Evolutionary conservation across 352 stramenopile genomes (phyloP).

Genomic region (Phytophthora citrophthora): DNA sequence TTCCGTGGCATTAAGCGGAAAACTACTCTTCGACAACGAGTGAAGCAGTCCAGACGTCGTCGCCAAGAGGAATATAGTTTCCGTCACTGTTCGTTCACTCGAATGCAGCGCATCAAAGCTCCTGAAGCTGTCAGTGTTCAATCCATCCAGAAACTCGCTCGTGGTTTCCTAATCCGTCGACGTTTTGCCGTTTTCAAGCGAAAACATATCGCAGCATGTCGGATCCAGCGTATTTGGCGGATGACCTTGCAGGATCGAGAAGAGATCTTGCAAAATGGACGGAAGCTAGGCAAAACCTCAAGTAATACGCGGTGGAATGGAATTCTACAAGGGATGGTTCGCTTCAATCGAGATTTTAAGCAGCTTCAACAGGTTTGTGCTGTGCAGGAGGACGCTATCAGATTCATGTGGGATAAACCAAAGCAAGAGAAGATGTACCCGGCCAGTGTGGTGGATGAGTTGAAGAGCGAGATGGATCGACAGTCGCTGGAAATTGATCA

Average conservation of each 20-base stretch:
- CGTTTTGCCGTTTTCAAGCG: constrained; percentile 12
- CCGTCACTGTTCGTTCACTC: constrained; percentile 29
- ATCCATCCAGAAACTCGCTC: constrained; percentile 28
- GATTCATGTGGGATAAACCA: constrained; percentile 17
- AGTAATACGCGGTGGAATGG: constrained; percentile 2
- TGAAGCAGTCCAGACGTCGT: constrained; percentile 12
- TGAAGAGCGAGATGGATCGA: constrained; percentile 26
- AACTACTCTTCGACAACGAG: constrained; percentile 9
- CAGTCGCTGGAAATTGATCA: constrained; percentile 37
- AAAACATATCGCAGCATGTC: constrained; percentile 9
- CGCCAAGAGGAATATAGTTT: constrained; percentile 32
- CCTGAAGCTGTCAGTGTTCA: constrained; percentile 19
- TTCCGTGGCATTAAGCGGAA: constrained; percentile 19
- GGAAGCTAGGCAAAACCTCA: constrained; percentile 2
- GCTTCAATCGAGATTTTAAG: constrained; percentile 38
- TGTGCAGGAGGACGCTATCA: constrained; percentile 48
- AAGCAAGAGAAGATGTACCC: not conserved
- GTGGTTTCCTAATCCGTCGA: constrained; percentile 30
- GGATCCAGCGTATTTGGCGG: constrained; percentile 39
- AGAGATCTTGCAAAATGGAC: constrained; percentile 6
- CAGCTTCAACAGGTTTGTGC: constrained; percentile 57
- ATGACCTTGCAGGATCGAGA: constrained; percentile 3
- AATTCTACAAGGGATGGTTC: constrained; percentile 19
- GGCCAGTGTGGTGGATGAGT: constrained; percentile 4
- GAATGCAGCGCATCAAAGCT: constrained; percentile 4